Base-by-base conservation (phyloP, 1,284 basidiomycete genomes). In the Abortiporus biennis region DNA sequence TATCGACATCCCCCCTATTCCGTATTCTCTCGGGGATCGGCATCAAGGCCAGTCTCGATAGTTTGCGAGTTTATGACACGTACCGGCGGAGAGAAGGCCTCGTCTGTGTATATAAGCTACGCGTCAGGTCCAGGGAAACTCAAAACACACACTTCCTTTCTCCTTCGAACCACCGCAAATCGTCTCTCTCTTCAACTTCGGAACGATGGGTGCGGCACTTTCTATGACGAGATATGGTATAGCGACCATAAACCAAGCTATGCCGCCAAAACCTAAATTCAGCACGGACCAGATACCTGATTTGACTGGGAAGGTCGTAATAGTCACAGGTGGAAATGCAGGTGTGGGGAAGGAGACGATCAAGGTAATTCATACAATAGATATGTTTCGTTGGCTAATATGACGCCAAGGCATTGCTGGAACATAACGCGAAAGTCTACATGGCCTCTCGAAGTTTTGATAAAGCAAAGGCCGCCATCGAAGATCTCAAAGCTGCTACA, bases 341-440 rank as follows among this genome's bases (percentile, higher is more conserved):
- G 69, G 69, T 43, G 44, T 67, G 27, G 65, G 65, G 2, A 58
- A 58, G 38, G 54, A 59, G 36, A 60, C 57, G 13, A n/a, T 33
- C 17, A 29, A 29, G 27, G 27, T 29, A 29, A 8, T 29, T 29
- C 27, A 29, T 9, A 29, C n/a, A n/a, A 29, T 29, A 9, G 36
- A 9, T 9, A 37, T 9, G 36, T 5, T 9, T 2, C 69, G 50
- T 58, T 25, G n/a, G 47, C n/a, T n/a, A n/a, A n/a, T n/a, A n/a
- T n/a, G n/a, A n/a, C n/a, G 15, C 22, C n/a, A n/a, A 57, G 64
- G 64, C 59, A 3, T 62, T 76, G 11, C 62, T 75, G 34, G 47
- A 58, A 13, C 62, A 67, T 46, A 69, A 72, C 38, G 74, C 74
- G 3, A 75, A 65, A 40, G 78, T 80, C 1, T 78, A 77, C 57